These are phyloP conservation scores for Phytophthora fragariaefolia DNA, from an alignment of 352 stramenopile genomes.

Conservation along the genomic window DNA sequence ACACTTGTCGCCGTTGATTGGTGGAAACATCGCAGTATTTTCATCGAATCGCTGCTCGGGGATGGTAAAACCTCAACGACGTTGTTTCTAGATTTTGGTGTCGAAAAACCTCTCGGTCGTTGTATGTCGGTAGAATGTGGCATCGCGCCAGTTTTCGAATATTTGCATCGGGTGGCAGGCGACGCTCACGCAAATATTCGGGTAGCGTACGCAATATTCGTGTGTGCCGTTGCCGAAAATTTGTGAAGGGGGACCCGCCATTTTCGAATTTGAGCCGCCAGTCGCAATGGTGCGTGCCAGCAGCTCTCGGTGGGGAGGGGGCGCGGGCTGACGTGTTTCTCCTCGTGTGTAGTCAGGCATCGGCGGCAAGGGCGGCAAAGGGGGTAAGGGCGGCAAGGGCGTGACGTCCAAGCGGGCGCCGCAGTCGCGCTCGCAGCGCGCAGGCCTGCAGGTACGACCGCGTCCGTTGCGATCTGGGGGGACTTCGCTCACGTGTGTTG, in stretches of 20 bases:
- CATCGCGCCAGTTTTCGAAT: no score
- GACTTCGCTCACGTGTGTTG: slow-evolving; percentile 14
- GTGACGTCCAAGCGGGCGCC: slow-evolving; percentile 99
- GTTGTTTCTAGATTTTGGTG: slow-evolving; percentile 5
- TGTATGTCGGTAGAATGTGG: no score
- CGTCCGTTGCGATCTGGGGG: not conserved
- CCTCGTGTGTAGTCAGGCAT: slow-evolving; percentile 64
- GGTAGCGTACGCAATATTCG: no score
- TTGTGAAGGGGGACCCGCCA: no score
- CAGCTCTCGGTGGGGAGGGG: no score
- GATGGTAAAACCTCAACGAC: not conserved
- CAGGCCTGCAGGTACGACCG: slow-evolving; percentile 93
- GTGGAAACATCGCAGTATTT: slow-evolving; percentile 1
- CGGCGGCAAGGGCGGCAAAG: slow-evolving; percentile 96
- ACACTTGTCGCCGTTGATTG: not conserved
- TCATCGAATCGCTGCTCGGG: not conserved
- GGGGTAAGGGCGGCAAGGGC: slow-evolving; percentile 99
- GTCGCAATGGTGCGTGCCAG: slow-evolving; percentile 29
- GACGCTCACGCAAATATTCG: no score
- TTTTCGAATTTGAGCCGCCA: slow-evolving; percentile 26
- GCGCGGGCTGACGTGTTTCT: slow-evolving; percentile 21
- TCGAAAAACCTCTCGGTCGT: not conserved
- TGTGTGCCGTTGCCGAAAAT: no score
- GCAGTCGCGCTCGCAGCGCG: slow-evolving; percentile 97
- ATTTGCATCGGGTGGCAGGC: no score